Evolutionary conservation across 495 filamentous ascomycete species (phyloP).

Genomic region (Aspergillus nidulans): DNA sequence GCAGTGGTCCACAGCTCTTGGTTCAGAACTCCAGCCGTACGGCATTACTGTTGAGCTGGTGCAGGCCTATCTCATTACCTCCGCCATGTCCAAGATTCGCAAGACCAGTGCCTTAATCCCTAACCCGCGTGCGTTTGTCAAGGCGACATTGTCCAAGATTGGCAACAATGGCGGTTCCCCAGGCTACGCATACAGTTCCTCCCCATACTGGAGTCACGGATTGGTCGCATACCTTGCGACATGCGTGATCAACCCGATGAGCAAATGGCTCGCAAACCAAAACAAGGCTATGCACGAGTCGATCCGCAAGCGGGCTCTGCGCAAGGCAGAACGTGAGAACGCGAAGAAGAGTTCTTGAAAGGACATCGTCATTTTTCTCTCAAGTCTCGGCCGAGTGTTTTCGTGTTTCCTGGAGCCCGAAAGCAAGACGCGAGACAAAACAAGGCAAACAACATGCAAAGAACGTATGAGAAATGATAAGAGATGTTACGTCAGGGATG

Average conservation of each 20-base stretch:
- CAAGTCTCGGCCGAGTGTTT: not conserved
- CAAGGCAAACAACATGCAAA: not conserved
- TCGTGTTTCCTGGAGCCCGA: not conserved
- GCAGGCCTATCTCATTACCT: slow-evolving; percentile 86
- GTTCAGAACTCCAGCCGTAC: slow-evolving; percentile 71
- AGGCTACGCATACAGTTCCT: slow-evolving; percentile 71
- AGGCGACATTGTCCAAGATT: slow-evolving; percentile 72
- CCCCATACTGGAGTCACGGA: slow-evolving; percentile 89
- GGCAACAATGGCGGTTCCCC: slow-evolving; percentile 73
- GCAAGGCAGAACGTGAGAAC: slow-evolving; percentile 78
- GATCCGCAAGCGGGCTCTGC: slow-evolving; percentile 83
- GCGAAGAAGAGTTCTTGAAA: slow-evolving; percentile 43
- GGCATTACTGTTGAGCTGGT: slow-evolving; percentile 83
- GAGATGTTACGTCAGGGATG: not conserved
- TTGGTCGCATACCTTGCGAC: slow-evolving; percentile 81
- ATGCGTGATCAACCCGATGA: slow-evolving; percentile 63
- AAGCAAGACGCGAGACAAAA: not conserved
- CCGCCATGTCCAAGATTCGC: slow-evolving; percentile 93
- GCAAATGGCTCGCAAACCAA: slow-evolving; percentile 53
- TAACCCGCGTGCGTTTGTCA: slow-evolving; percentile 76
- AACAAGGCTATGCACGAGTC: slow-evolving; percentile 80
- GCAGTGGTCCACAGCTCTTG: slow-evolving; percentile 87
- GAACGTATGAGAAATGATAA: not conserved
- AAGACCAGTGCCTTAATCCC: slow-evolving; percentile 72
- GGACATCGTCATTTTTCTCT: not conserved